Percentiles rank a stretch among this genome's conserved stretches.
These are phyloP conservation scores for Talaromyces thailandensis DNA, from an alignment of 495 filamentous ascomycete species.

Conservation along the genomic window DNA sequence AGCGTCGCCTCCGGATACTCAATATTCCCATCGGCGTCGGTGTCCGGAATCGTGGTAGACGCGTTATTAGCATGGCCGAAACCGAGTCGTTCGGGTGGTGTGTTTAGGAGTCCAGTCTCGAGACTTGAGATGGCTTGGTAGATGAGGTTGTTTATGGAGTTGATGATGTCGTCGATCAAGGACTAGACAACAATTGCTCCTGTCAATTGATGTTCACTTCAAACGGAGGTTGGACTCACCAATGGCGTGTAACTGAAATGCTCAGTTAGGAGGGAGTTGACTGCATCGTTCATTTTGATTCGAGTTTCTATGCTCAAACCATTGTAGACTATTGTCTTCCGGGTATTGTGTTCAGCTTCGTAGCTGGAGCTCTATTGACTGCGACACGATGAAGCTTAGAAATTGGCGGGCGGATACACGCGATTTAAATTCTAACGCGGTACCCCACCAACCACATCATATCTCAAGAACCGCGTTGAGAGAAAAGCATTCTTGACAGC, in stretches of 20 bases:
- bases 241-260: slow-evolving; percentile 92
- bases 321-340: background rate
- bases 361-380: background rate
- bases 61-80: slow-evolving; percentile 45
- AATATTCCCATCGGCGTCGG: slow-evolving; percentile 44
- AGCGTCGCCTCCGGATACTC: slow-evolving; percentile 51
- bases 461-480: background rate
- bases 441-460: background rate
- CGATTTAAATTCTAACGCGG: background rate
- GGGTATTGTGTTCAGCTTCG: background rate
- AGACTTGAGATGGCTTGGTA: slow-evolving; percentile 77
- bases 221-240: slow-evolving; percentile 38
- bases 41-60: slow-evolving; percentile 35
- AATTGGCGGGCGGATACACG: background rate
- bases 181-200: slow-evolving; percentile 41
- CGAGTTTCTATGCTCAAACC: background rate
- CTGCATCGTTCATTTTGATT: slow-evolving; percentile 35
- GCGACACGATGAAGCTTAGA: background rate
- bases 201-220: background rate
- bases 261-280: slow-evolving; percentile 79
- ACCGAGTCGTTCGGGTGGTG: slow-evolving; percentile 64
- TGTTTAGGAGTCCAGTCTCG: slow-evolving; percentile 66
- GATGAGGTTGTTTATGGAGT: slow-evolving; percentile 82
- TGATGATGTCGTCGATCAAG: slow-evolving; percentile 95
- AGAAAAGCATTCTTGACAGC: background rate